Evolutionary conservation across 1,284 basidiomycete genomes (phyloP), one percentile per base, ranked within the genome.

Genomic region (Xanthoconium separans): DNA sequence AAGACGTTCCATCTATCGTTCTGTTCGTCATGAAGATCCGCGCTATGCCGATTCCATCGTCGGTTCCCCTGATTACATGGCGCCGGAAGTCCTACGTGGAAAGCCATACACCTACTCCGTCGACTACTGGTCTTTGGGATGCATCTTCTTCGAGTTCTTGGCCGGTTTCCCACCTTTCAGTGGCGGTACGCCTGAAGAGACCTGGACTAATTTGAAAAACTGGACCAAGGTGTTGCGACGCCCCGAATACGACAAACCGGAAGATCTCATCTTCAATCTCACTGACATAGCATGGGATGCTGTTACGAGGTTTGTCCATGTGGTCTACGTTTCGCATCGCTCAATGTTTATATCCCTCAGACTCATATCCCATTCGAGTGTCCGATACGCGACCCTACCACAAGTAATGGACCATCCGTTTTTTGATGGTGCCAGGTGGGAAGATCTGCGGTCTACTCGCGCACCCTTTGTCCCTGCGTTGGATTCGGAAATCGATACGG

Each of bases 171-270:
- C 97, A 11, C 97, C 97, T 0, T 99, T 99, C 77, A 96, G 92
- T 50, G 97, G 97, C 13, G 85, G 89, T 42, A 94, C 90, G 0
- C 91, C 95, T 0, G 96, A 99, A 65, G 97, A 99, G 74, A 99
- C 97, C 0, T 99, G 97, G 95, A 94, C 94, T 20, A 99, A 99
- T 72, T 76, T 99, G 62, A 98, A 98, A 75, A 98, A 98, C 71
- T 99, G 97, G 97, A 84, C 87, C 24, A 91, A 91, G 62, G 93
- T 95, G 4, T 80, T 99, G 5, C 80, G 90, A 20, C 75, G 97
- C 58, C 97, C 97, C 1, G 91, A 97, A 61, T 99, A 99, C 66
- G 95, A 98, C 69, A 89, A 92, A 61, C 90, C 91, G 3, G 95
- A 99, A 70, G 97, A 99, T 73, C 77, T 96, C 50, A 94, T 99